Evolutionary conservation across 2,329 filamentous ascomycete genomes (phyloP), one percentile per base, ranked within the genome.

Genomic region (Claviceps sp.): DNA sequence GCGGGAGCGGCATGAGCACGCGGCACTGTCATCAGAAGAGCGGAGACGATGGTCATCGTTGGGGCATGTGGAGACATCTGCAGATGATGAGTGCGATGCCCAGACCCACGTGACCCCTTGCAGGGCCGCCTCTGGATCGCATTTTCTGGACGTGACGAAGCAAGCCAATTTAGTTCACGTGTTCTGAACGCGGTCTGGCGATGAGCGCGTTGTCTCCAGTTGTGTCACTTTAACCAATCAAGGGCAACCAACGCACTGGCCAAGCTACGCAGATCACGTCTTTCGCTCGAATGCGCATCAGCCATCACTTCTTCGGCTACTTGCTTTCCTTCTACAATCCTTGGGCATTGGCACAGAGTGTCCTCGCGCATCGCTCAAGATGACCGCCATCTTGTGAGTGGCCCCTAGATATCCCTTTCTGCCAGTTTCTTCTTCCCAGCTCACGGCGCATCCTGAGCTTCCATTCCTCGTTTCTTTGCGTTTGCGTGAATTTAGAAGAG

Each of bases 351-450:
- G 19, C n/a, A n/a, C 19, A 38, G n/a, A 16, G 40, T 50, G 37
- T 37, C 39, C 30, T 40, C 47, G 39, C 52, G 46, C 45, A 49
- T 51, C 19, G 42, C n/a, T 14, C 58, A 61, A 58, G 47, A 69
- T 69, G 67, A 68, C 67, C 60, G 67, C 67, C 50, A 69, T 69
- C 30, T 30, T 30, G 67, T 69, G 56, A 62, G 67, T 63, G 46
- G 22, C 30, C 38, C 17, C 10, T 4, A 17, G n/a, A 17, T 30
- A 14, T 34, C 3, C 5, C n/a, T 37, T 44, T 39, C 13, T 22
- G 16, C 6, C 26, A 22, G 17, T 13, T 13, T 17, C 19, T 10
- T 13, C 26, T 7, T 30, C 10, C 3, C 38, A 8, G 22, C 22
- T 30, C 17, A 16, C 17, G 22, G 46, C 41, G 39, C 40, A 38